A percentile compares a stretch with the other conserved stretches of the same genome.
Evolutionary conservation across 2,329 filamentous ascomycete species (phyloP).

Genomic region (Fusarium pseudonygamai): DNA sequence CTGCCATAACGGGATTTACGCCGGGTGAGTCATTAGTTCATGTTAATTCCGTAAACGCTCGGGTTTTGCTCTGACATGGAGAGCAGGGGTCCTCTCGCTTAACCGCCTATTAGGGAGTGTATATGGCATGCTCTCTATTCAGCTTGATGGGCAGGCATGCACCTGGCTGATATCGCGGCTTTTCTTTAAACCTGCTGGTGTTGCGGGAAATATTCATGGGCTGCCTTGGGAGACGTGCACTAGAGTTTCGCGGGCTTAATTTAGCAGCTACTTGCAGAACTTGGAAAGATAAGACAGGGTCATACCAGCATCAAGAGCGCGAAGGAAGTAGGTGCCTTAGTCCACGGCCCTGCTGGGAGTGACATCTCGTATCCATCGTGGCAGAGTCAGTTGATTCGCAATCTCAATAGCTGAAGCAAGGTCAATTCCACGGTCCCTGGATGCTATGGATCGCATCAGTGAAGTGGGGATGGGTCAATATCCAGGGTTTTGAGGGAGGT

Average conservation of each 20-base stretch:
- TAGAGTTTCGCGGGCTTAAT: not conserved
- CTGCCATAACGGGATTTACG: slow-evolving; percentile 25
- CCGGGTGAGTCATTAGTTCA: slow-evolving; percentile 33
- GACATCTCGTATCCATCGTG: not conserved
- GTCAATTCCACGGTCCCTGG: not conserved
- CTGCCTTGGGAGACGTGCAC: not conserved
- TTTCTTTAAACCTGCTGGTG: not conserved
- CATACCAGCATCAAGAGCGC: not conserved
- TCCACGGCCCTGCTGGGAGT: not conserved
- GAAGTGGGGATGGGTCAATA: not conserved
- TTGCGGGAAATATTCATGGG: not conserved
- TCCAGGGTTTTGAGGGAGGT: not conserved
- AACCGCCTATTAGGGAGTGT: not conserved
- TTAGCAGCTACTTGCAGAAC: not conserved
- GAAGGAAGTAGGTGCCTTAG: not conserved
- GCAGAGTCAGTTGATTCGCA: not conserved
- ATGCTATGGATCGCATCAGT: not conserved
- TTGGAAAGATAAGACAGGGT: not conserved
- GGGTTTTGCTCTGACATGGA: not conserved
- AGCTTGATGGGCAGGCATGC: not conserved
- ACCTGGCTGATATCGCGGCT: not conserved
- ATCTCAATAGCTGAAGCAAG: not conserved
- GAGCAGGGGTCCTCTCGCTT: not conserved
- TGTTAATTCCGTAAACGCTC: slow-evolving; percentile 5
- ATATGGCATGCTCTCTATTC: not conserved